Conservation (phyloP, 75 land plant species). For the Cupressus sempervirens region DNA sequence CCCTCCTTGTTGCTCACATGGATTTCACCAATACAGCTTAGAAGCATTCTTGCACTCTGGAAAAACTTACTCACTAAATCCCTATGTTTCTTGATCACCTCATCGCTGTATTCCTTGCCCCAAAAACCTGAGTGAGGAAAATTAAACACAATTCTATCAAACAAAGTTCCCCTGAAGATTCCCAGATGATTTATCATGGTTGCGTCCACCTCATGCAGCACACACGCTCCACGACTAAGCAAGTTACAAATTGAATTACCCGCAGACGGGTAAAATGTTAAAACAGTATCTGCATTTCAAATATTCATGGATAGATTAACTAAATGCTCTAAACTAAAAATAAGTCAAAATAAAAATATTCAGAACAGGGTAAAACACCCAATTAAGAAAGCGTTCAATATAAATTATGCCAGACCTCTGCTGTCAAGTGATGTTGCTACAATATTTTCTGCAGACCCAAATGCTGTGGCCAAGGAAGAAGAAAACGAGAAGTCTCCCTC, state of each 20-base stretch:
- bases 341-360: slow-evolving; percentile 15
- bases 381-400: slow-evolving; percentile 35
- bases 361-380: slow-evolving; percentile 15
- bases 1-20: slow-evolving; percentile 12
- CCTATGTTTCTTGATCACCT: background rate
- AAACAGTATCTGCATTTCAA: background rate
- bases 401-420: background rate
- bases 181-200: slow-evolving; percentile 28
- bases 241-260: background rate
- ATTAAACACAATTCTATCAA: slow-evolving; percentile 50
- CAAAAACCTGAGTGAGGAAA: slow-evolving; percentile 61
- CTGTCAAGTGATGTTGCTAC: slow-evolving; percentile 52
- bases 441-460: slow-evolving; percentile 37
- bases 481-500: slow-evolving; percentile 70
- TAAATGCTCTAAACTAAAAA: slow-evolving; percentile 14
- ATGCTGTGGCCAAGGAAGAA: slow-evolving; percentile 22
- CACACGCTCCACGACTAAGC: background rate
- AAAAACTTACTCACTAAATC: slow-evolving; percentile 7
- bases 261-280: background rate
- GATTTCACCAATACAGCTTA: background rate
- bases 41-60: slow-evolving; percentile 9
- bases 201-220: slow-evolving; percentile 54
- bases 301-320: background rate
- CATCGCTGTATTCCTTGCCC: slow-evolving; percentile 17
- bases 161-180: slow-evolving; percentile 17